Base-by-base conservation (phyloP, 768 basidiomycete genomes). In the Antrodiella citrinella region DNA sequence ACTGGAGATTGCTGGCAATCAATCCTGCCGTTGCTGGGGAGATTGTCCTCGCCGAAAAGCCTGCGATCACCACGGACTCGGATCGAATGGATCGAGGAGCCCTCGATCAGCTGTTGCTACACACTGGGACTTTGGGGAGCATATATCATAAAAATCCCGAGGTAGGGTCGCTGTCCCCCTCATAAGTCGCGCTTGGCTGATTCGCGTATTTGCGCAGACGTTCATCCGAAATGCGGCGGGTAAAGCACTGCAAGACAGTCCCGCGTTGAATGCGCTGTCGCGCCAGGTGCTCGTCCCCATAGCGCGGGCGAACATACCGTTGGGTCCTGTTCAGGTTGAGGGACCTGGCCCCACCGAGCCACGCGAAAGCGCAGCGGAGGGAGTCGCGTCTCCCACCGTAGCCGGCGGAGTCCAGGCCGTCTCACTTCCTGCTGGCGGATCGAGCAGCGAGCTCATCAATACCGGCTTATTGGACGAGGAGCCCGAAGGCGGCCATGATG, bases 91-190 rank as follows among this genome's bases (percentile, higher is more conserved):
- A 98, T 60, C 81, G 94, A 58, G 91, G 92, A 15, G 87, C 94
- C 45, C 78, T 99, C 39, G 96, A 99, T 68, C 94, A 97, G 60
- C 74, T 99, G 11, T 68, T 99, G 40, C 68, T 99, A 25, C 93
- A 98, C 65, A 93, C 95, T 0, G 95, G 91, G 4, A 93, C 91
- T 11, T 69, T 98, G 23, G 88, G 92, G 22, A 94, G 91, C 52
- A 95, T 99, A 51, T 99, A 97, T 67, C 95, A 97, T 72, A 96
- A 97, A 71, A 93, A 93, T 59, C 94, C 94, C 13, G 90, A 95
- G 77, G 90, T 88, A 41, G 56, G 72, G 57, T 41, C 25, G 49
- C 48, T 4, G 13, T 39, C 41, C 7, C 7, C 24, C 46, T 48
- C 19, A 4, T 19, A 21, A 46, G 4, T 5, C 35, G 24, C 21